Base-by-base conservation (phyloP, 352 stramenopile species). In the Pelagophyceae sp. region DNA sequence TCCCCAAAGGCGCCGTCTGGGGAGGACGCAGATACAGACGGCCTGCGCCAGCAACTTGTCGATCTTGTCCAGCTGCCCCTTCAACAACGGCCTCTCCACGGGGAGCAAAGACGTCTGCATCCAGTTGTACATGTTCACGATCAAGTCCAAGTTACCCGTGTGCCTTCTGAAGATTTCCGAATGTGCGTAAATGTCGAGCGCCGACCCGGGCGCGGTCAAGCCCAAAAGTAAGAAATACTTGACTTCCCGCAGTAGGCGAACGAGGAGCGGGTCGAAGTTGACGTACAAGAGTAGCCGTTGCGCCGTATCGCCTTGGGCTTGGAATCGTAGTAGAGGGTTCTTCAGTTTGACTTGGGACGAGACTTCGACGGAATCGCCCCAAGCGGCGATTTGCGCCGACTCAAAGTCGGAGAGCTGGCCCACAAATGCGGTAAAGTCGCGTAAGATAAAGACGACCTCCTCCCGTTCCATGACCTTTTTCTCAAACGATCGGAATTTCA, bases 151-250 rank as follows among this genome's bases (percentile, higher is more conserved):
- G 76, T 96, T 96, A 0, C 91, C 90, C 0, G 90, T 96, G 72
- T 97, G 91, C 0, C 91, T 82, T 1, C 91, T 85, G 80, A 96
- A 97, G 17, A 95, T 82, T 77, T 97, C 92, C n/a, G 88, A 90
- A 29, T 89, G 86, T 65, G 91, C 90, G 85, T 95, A 96, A 54
- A 97, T 95, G 37, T 92, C 90, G 20, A 95, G 85, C 0, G 91
- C 92, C 69, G 93, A 88, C 61, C 91, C 87, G 0, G 92, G 92
- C 32, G 96, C 93, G 32, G 94, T 84, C 11, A 97, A 80, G 0
- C 89, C 90, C 17, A 97, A 82, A 6, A 96, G 81, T 38, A 95
- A 67, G 61, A 97, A 96, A 80, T 96, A 97, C 79, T 97, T 97
- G 11, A 97, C 91, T 81, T 97, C 92, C 15, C 92, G 87, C 29